Evolutionary conservation across 2,329 filamentous ascomycete genomes (phyloP).

Genomic region (Penicillium janthinellum): DNA sequence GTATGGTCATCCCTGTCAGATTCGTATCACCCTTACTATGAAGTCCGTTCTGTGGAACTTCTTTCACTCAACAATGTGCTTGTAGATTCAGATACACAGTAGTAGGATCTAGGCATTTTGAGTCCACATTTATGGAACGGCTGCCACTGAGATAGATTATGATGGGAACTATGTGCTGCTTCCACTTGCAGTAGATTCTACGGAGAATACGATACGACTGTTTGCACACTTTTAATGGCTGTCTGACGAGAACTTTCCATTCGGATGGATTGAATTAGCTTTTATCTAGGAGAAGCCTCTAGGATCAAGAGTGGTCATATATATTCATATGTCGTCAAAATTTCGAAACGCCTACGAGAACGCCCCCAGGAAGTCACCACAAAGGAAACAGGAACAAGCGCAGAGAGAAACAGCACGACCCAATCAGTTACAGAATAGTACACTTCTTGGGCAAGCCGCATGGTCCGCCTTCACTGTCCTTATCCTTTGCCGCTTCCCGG

Average conservation of each 20-base stretch:
- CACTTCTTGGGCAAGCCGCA: slow-evolving; percentile 80
- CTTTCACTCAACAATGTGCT: neutral
- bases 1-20: neutral
- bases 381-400: slow-evolving; percentile 4
- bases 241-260: neutral
- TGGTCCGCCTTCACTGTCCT: slow-evolving; percentile 59
- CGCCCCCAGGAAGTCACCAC: slow-evolving; percentile 17
- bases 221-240: neutral
- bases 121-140: no score
- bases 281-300: slow-evolving; percentile 2
- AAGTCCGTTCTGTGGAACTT: neutral
- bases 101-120: neutral
- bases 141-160: no score
- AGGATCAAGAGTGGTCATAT: neutral
- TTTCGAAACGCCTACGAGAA: slow-evolving; percentile 16
- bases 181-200: neutral
- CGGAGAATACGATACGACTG: neutral
- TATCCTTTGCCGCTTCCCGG: slow-evolving; percentile 46
- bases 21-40: neutral
- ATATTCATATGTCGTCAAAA: slow-evolving; percentile 17
- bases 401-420: slow-evolving; percentile 14
- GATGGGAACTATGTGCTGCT: neutral
- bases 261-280: slow-evolving; percentile 1
- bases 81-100: neutral
- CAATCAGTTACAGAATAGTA: slow-evolving; percentile 59